Evolutionary conservation across 2,329 filamentous ascomycete genomes (phyloP).

Genomic region (Penicillium brasilianum): DNA sequence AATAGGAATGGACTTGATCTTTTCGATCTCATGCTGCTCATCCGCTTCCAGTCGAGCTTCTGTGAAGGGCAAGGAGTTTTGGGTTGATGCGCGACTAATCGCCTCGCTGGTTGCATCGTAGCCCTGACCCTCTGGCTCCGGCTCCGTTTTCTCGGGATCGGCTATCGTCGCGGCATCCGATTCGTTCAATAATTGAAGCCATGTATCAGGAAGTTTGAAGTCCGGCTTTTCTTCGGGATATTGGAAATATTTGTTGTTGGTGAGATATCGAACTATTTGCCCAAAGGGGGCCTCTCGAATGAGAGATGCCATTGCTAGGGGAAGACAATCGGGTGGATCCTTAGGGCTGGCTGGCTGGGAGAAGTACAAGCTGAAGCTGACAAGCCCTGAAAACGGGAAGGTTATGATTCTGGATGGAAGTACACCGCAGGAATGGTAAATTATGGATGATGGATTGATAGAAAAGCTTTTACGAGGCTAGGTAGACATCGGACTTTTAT

Average conservation of each 20-base stretch:
- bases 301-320: slow-evolving; percentile 31
- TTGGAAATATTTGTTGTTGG: slow-evolving; percentile 48
- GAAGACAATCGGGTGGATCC: neutral
- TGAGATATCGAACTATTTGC: slow-evolving; percentile 52
- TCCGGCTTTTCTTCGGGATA: slow-evolving; percentile 51
- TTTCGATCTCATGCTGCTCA: slow-evolving; percentile 31
- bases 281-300: slow-evolving; percentile 53
- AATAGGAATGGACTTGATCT: slow-evolving; percentile 39
- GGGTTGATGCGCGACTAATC: slow-evolving; percentile 22
- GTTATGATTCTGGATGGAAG: neutral
- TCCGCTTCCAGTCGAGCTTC: slow-evolving; percentile 39
- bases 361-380: too few species aligned
- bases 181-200: slow-evolving; percentile 26
- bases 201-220: slow-evolving; percentile 36
- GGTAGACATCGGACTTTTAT: neutral
- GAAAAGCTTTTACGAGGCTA: neutral
- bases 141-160: neutral
- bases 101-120: slow-evolving; percentile 4
- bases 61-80: slow-evolving; percentile 12
- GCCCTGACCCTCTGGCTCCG: neutral
- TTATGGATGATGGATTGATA: neutral
- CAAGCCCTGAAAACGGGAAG: neutral
- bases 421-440: neutral
- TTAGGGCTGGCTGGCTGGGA: neutral
- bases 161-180: neutral